Evolutionary conservation across 169 alveolate genomes (phyloP).

Genomic region (Babesia bigemina): DNA sequence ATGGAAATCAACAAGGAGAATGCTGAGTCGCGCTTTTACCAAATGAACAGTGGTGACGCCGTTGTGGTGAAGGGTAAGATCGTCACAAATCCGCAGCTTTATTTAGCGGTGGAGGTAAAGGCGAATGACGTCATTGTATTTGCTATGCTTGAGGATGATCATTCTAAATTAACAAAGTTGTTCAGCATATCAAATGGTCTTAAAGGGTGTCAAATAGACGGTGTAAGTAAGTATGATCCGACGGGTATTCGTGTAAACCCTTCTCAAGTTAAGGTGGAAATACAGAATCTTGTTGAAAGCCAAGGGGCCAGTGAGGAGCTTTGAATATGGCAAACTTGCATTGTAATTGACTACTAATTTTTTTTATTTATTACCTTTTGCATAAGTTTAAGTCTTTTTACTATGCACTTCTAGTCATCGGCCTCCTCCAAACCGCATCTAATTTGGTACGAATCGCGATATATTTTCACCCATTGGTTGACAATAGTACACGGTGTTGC

Average conservation of each 20-base stretch:
- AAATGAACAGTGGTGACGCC: slow-evolving; percentile 64
- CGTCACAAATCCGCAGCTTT: slow-evolving; percentile 19
- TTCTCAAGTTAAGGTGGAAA: slow-evolving; percentile 15
- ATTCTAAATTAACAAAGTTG: slow-evolving; percentile 41
- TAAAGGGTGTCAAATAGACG: slow-evolving; percentile 50
- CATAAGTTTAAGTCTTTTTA: too few species aligned
- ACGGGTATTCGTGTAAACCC: slow-evolving; percentile 20
- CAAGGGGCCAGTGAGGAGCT: slow-evolving; percentile 13
- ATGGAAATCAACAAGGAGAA: slow-evolving; percentile 39
- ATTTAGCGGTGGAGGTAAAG: slow-evolving; percentile 35
- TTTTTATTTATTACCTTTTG: too few species aligned
- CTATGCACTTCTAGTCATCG: too few species aligned
- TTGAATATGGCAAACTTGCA: neutral
- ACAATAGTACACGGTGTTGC: too few species aligned
- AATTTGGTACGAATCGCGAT: too few species aligned
- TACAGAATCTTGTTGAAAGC: neutral
- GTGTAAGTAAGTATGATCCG: slow-evolving; percentile 27
- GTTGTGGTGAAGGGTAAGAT: slow-evolving; percentile 31
- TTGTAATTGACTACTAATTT: neutral
- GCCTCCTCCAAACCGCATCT: too few species aligned
- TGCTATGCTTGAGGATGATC: slow-evolving; percentile 13
- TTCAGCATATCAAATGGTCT: slow-evolving; percentile 48
- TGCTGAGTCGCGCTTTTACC: slow-evolving; percentile 46
- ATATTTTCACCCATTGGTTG: too few species aligned
- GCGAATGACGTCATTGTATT: slow-evolving; percentile 47